These are phyloP conservation scores for Colletotrichum gigasporum DNA, from an alignment of 2,329 filamentous ascomycete species.

Conservation along the genomic window DNA sequence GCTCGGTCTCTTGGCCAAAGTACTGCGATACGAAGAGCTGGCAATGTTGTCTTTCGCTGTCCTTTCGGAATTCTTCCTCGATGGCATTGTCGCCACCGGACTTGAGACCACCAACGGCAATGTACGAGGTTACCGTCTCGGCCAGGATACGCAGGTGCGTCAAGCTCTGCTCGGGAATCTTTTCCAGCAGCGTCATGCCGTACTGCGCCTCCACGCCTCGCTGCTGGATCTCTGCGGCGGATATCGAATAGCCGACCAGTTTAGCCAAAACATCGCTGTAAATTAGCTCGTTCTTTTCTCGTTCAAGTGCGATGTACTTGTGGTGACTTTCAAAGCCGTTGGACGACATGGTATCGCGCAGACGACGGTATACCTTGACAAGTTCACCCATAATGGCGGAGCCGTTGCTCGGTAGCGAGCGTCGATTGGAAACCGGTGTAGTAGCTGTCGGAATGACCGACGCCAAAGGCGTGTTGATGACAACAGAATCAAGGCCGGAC, in stretches of 20 bases:
- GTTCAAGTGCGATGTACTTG: conserved; percentile 38
- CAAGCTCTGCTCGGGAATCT: conserved; percentile 83
- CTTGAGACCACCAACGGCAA: conserved; percentile 77
- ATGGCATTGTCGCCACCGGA: conserved; percentile 68
- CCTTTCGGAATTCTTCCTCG: conserved; percentile 71
- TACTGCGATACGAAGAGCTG: conserved; percentile 77
- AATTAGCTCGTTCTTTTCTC: conserved; percentile 55
- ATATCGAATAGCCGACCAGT: conserved; percentile 84
- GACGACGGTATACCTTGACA: conserved; percentile 67
- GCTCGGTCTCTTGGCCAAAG: conserved; percentile 51
- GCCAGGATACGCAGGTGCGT: conserved; percentile 89
- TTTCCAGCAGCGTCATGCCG: conserved; percentile 81
- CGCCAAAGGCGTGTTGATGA: conserved; percentile 52
- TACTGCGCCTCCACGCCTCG: conserved; percentile 81
- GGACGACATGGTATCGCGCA: conserved; percentile 66
- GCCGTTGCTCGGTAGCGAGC: conserved; percentile 44
- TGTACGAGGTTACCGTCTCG: conserved; percentile 88
- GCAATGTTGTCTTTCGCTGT: conserved; percentile 77
- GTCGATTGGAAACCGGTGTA: conserved; percentile 46
- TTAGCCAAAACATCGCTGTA: conserved; percentile 69
- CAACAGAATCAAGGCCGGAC: conserved; percentile 40
- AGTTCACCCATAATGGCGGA: conserved; percentile 60
- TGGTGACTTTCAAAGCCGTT: conserved; percentile 60
- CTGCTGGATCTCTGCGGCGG: conserved; percentile 90
- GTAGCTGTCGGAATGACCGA: conserved; percentile 51